Evolutionary conservation across 352 stramenopile species (phyloP).

Genomic region (Phytophthora fragariaefolia): DNA sequence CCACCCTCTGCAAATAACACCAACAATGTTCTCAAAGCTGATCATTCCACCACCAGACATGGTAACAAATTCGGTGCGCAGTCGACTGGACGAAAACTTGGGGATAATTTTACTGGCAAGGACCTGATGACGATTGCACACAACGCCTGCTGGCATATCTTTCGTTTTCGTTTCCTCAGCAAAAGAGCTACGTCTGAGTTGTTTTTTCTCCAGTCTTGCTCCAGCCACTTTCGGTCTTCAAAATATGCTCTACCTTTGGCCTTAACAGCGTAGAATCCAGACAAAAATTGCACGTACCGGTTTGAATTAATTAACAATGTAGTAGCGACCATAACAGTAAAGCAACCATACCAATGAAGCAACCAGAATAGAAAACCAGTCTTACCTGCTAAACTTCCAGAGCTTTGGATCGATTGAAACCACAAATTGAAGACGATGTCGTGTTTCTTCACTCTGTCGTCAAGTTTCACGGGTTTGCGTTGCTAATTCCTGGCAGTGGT

Average conservation of each 20-base stretch:
- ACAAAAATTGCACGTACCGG: not conserved
- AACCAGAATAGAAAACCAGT: constrained; percentile 9
- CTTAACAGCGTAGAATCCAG: not conserved
- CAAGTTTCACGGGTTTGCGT: not conserved
- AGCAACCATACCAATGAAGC: not conserved
- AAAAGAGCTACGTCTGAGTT: constrained; percentile 8
- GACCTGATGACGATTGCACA: not conserved
- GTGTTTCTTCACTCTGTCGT: not conserved
- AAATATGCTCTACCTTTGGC: not conserved
- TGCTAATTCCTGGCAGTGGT: not conserved
- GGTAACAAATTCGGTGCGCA: constrained; percentile 9
- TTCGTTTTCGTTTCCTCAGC: not conserved
- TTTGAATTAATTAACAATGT: constrained; percentile 1
- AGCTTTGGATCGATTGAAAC: constrained; percentile 3
- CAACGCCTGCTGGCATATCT: not conserved
- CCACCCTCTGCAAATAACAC: constrained; percentile 2
- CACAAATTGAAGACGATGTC: constrained; percentile 3
- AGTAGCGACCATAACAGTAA: constrained; percentile 4
- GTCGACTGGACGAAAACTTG: constrained; percentile 4
- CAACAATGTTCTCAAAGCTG: constrained; percentile 19
- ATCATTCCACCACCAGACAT: not conserved
- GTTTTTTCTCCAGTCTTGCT: constrained; percentile 6
- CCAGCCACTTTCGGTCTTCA: constrained; percentile 17
- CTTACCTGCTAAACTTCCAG: constrained; percentile 16
- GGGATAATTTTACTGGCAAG: constrained; percentile 13